These are phyloP conservation scores for Heliamphora ciliata DNA, from an alignment of 179 eudicot species.

Conservation along the genomic window DNA sequence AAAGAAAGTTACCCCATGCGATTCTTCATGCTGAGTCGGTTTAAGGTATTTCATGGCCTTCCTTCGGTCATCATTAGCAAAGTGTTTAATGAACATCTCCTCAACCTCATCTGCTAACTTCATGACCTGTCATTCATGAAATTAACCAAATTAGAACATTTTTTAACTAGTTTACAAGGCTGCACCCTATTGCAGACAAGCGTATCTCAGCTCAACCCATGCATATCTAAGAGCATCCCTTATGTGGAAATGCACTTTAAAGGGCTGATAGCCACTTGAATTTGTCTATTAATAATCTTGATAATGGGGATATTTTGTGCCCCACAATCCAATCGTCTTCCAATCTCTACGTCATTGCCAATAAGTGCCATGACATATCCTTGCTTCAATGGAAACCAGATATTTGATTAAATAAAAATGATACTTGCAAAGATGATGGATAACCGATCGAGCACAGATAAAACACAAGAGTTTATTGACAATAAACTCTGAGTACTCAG, in stretches of 20 bases:
- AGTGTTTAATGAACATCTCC: conserved; percentile 63
- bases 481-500: too few relatives aligned
- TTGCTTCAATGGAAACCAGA: too few relatives aligned
- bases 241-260: conserved; percentile 27
- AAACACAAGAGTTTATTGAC: too few relatives aligned
- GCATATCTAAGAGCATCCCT: conserved; percentile 19
- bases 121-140: conserved; percentile 36
- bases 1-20: conserved; percentile 83
- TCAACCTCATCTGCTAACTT: conserved; percentile 79
- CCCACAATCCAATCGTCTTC: conserved; percentile 32
- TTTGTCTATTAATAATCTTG: conserved; percentile 37
- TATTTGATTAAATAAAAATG: too few relatives aligned
- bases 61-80: conserved; percentile 64
- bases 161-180: conserved; percentile 2
- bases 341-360: neutral
- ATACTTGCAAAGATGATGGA: too few relatives aligned
- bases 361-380: too few relatives aligned
- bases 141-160: neutral
- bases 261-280: conserved; percentile 38
- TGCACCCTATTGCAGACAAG: conserved; percentile 23
- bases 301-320: conserved; percentile 21
- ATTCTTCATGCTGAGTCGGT: conserved; percentile 74
- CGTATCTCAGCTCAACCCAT: conserved; percentile 25
- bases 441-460: too few relatives aligned
- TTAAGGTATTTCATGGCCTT: conserved; percentile 93